A percentile compares a stretch with the other conserved stretches of the same genome.
Evolutionary conservation across 768 basidiomycete genomes (phyloP).

Genomic region (Agrocybe chaxingu): DNA sequence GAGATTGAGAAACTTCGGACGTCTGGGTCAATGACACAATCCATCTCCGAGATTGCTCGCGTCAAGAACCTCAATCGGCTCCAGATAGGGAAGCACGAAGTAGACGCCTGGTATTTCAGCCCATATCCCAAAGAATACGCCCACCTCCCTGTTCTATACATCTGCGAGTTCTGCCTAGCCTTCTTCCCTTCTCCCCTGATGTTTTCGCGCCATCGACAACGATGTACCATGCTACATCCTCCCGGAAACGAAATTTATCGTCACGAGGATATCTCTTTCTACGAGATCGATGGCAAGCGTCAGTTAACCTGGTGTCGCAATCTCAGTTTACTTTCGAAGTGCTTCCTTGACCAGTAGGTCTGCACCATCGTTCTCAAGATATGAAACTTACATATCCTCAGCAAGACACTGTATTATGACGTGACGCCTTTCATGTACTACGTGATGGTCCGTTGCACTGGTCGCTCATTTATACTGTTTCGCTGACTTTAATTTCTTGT

Average conservation of each 20-base stretch:
- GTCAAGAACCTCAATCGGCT: conserved; percentile 98
- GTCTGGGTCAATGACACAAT: conserved; percentile 98
- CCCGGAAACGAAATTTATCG: conserved; percentile 99
- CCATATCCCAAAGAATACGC: conserved; percentile 99
- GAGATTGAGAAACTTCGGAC: conserved; percentile 98
- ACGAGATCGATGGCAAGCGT: conserved; percentile 96
- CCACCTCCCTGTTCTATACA: conserved; percentile 89
- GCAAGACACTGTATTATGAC: conserved; percentile 99
- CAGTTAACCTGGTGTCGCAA: conserved; percentile 97
- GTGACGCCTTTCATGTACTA: conserved; percentile 99
- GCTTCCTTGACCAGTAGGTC: conserved; percentile 95
- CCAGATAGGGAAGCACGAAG: conserved; percentile 94
- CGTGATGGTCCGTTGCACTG: conserved; percentile 64
- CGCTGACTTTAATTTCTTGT: conserved; percentile 8
- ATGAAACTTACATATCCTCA: conserved; percentile 29
- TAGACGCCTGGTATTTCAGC: conserved; percentile 99
- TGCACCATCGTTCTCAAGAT: conserved; percentile 9
- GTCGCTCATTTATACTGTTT: neutral
- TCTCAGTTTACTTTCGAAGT: conserved; percentile 93
- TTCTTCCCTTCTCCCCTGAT: conserved; percentile 91
- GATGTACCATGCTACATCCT: conserved; percentile 90
- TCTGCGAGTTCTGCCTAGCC: conserved; percentile 97
- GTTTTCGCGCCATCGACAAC: conserved; percentile 85
- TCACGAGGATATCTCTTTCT: conserved; percentile 94
- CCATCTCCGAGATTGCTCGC: conserved; percentile 94